Base-by-base conservation (phyloP, 208 protist species). In the Leishmania guyanensis region DNA sequence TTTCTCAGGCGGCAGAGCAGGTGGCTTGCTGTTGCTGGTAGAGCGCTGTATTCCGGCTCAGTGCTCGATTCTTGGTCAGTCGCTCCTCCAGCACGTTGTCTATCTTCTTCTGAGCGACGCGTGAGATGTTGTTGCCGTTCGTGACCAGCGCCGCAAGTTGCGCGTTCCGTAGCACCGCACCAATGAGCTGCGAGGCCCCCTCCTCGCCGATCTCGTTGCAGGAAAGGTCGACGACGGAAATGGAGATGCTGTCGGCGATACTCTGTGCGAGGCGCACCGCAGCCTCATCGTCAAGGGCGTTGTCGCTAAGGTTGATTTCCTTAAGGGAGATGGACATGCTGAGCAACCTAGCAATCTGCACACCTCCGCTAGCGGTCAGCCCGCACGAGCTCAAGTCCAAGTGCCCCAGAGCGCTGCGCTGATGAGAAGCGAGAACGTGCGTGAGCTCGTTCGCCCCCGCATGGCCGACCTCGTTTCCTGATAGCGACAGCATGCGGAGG, bases 101-200 rank as follows among this genome's bases (percentile, higher is more conserved):
- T 70, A 95, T 88, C 81, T 93, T 96, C 84, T 96, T 94, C 87
- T 96, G 93, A 12, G 94, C 89, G 8, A 94, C 91, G 51, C 94
- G 94, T 60, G 88, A 90, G 64, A 96, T 92, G 54, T 88, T 85
- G 84, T 97, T 97, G 65, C 94, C 94, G 53, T 96, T 90, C 48
- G 96, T 86, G 20, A 94, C 76, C 20, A 97, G 68, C 3, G 88
- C 91, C 51, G 76, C 82, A 17, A 97, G 84, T 29, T 88, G 89
- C 50, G 88, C 64, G 75, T 97, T 97, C 22, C 89, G 82, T 73
- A 94, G 84, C 46, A 84, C 88, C 2, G 94, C 90, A 43, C 96
- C 93, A 43, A 97, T 90, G 53, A 97, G 86, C 74, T 90, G 87
- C 50, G 87, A 84, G 60, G 92, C 94, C 0, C 93, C 93, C 58